Evolutionary conservation across 495 filamentous ascomycete genomes (phyloP).

Genomic region (Penicillium robsamsonii): DNA sequence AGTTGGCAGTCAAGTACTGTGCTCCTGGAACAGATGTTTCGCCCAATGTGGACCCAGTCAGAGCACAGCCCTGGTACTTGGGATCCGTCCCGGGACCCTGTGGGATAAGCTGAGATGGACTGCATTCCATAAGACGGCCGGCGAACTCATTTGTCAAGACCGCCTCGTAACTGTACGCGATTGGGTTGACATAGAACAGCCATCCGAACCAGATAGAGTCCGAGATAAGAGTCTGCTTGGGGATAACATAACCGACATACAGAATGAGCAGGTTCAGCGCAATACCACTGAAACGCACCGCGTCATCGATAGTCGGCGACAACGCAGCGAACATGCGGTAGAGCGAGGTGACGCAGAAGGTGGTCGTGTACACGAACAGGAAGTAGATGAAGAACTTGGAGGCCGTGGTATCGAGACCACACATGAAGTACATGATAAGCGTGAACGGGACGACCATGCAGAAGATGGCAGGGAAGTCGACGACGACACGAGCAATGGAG

Average conservation of each 20-base stretch:
- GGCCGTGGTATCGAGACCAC: constrained; percentile 58
- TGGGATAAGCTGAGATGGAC: constrained; percentile 54
- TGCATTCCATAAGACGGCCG: constrained; percentile 57
- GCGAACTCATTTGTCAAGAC: constrained; percentile 70
- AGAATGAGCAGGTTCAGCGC: constrained; percentile 66
- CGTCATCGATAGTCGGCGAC: constrained; percentile 69
- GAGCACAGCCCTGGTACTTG: constrained; percentile 59
- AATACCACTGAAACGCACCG: constrained; percentile 67
- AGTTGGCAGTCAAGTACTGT: constrained; percentile 55
- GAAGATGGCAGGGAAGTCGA: constrained; percentile 66
- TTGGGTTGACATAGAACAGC: constrained; percentile 72
- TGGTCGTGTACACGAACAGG: constrained; percentile 67
- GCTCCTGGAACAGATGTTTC: constrained; percentile 52
- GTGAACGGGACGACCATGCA: constrained; percentile 62
- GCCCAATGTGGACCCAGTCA: constrained; percentile 53
- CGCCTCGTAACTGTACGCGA: constrained; percentile 72
- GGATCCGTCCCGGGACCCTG: constrained; percentile 50
- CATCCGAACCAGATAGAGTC: constrained; percentile 77
- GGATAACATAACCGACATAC: constrained; percentile 80
- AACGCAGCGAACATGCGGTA: constrained; percentile 77
- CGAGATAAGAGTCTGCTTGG: constrained; percentile 58
- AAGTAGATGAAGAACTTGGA: constrained; percentile 74
- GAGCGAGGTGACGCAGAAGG: constrained; percentile 64
- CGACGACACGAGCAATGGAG: constrained; percentile 61
- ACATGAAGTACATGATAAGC: constrained; percentile 69